These are phyloP conservation scores for Rutstroemia sp. DNA, from an alignment of 2,329 filamentous ascomycete genomes.

Conservation along the genomic window DNA sequence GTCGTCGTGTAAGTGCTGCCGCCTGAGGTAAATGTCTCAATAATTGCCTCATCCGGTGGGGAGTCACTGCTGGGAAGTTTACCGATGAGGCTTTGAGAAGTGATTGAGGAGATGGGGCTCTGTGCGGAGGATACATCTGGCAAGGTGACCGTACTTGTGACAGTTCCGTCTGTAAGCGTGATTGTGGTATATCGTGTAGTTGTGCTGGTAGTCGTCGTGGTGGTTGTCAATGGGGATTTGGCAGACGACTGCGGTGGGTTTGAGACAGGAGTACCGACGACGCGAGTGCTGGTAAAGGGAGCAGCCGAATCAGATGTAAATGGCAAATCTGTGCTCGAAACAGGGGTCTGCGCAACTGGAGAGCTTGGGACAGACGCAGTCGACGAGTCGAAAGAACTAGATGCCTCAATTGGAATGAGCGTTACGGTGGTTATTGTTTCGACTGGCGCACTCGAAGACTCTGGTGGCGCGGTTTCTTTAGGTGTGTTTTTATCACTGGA, in stretches of 20 bases:
- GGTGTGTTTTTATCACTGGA: background rate
- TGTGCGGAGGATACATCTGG: background rate
- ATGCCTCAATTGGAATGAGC: background rate
- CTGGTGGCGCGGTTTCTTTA: background rate
- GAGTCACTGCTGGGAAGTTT: background rate
- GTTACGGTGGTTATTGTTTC: background rate
- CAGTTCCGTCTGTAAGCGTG: background rate
- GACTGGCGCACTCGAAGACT: background rate
- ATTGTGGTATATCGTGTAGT: background rate
- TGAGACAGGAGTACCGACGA: background rate
- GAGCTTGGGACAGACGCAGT: too few species aligned
- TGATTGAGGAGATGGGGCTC: background rate
- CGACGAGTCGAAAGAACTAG: background rate
- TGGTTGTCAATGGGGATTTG: background rate
- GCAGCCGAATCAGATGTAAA: too few species aligned
- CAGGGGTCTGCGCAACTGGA: background rate
- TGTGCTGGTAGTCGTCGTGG: background rate
- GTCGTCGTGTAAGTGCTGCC: slow-evolving; percentile 4
- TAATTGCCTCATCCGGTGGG: background rate
- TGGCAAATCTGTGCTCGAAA: too few species aligned
- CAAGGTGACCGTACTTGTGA: background rate
- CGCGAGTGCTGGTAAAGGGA: too few species aligned
- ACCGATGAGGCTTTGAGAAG: slow-evolving; percentile 2
- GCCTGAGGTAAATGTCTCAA: slow-evolving; percentile 2
- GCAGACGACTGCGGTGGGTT: background rate